phyloP scores from a whole-genome alignment of 2,329 filamentous ascomycete species.

The Colletotrichum cuscutae region DNA sequence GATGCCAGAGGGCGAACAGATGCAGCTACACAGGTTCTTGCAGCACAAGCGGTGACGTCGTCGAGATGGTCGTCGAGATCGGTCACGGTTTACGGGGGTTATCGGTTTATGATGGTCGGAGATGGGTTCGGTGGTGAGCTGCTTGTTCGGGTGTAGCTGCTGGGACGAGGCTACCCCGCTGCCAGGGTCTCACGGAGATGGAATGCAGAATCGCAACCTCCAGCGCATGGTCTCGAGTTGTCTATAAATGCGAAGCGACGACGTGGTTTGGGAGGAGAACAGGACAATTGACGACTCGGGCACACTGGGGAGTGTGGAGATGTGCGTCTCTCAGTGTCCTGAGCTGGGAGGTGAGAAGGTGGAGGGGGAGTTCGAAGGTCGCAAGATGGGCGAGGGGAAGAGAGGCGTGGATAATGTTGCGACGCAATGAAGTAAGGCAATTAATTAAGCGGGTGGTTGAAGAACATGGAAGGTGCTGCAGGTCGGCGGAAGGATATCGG shows the following conservation, averaged over 20 bases:
- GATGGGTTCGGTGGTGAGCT: conserved; percentile 29
- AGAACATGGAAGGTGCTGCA: background rate
- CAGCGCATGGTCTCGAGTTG: conserved; percentile 30
- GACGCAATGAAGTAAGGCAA: background rate
- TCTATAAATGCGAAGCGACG: background rate
- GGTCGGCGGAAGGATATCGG: conserved; percentile 14
- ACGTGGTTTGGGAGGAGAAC: background rate
- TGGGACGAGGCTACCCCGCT: conserved; percentile 33
- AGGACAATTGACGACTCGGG: background rate
- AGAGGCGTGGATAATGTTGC: background rate
- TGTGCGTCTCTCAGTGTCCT: background rate
- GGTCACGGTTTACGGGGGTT: background rate
- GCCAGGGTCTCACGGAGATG: conserved; percentile 35
- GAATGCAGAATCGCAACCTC: conserved; percentile 33
- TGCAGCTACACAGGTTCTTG: background rate
- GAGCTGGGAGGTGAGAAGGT: background rate
- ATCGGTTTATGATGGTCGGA: conserved; percentile 29
- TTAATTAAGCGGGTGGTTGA: background rate
- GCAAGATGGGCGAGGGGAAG: background rate
- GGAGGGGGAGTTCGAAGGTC: background rate
- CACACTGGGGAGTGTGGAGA: background rate
- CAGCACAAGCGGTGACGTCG: conserved; percentile 24
- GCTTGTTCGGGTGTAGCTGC: conserved; percentile 32
- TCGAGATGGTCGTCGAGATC: background rate
- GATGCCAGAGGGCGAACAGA: background rate